Conservation (phyloP, 768 basidiomycete genomes). For the Lactarius deliciosus region DNA sequence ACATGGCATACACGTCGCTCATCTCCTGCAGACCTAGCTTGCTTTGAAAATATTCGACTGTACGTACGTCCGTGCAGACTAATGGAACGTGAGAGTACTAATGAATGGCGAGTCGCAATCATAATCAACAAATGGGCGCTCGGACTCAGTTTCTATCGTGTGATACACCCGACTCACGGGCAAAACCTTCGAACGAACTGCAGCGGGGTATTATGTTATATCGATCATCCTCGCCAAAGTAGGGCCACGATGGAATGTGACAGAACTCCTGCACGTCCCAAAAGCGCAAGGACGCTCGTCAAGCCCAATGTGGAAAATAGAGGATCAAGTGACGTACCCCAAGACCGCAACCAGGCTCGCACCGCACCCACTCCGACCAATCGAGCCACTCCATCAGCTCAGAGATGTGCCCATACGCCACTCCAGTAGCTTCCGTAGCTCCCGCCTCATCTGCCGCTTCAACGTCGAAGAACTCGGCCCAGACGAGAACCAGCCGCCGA, state of each 20-base stretch:
- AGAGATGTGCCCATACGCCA: constrained; percentile 14
- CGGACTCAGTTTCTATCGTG: not conserved
- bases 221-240: constrained; percentile 11
- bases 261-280: constrained; percentile 22
- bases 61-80: too few relatives aligned
- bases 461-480: constrained; percentile 29
- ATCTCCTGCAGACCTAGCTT: too few relatives aligned
- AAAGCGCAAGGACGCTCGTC: not conserved
- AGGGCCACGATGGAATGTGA: constrained; percentile 30
- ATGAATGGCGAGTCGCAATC: not conserved
- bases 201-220: constrained; percentile 28
- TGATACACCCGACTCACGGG: not conserved
- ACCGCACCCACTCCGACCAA: constrained; percentile 30
- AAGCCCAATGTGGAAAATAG: not conserved
- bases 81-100: too few relatives aligned
- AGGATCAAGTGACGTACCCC: constrained; percentile 23
- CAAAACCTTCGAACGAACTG: not conserved
- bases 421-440: not conserved
- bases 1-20: too few relatives aligned
- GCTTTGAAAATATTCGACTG: too few relatives aligned
- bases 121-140: not conserved
- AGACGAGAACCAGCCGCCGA: constrained; percentile 24
- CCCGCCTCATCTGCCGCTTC: constrained; percentile 16
- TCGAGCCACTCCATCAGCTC: constrained; percentile 31
- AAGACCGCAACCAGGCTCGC: constrained; percentile 24